A percentile compares a stretch with the other conserved stretches of the same genome.
These are phyloP conservation scores for Boechera stricta DNA, from an alignment of 345 rosid genomes.

Conservation along the genomic window DNA sequence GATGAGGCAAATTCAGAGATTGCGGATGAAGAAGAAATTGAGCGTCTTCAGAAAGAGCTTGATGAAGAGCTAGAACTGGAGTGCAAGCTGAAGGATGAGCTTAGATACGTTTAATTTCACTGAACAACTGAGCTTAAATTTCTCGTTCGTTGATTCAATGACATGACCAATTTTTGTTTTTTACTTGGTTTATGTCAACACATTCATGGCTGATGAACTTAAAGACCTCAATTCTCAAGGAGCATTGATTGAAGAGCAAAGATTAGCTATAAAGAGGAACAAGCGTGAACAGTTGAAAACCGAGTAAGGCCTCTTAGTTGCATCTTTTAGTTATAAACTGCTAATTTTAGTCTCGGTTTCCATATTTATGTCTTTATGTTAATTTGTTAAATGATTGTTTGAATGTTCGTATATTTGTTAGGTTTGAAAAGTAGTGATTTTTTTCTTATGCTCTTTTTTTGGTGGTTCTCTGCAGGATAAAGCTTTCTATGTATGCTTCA, in stretches of 20 bases:
- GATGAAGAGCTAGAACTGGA: conserved; percentile 60
- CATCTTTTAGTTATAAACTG: not conserved
- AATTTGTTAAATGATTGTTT: not conserved
- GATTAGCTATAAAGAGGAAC: conserved; percentile 49
- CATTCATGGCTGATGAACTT: conserved; percentile 51
- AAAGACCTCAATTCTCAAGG: conserved; percentile 52
- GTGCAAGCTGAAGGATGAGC: conserved; percentile 53
- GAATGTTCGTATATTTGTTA: not conserved
- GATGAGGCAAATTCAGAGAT: conserved; percentile 58
- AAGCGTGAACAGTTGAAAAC: conserved; percentile 54
- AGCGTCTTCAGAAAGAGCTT: conserved; percentile 58
- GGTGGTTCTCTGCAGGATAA: conserved; percentile 61
- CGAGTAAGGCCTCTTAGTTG: conserved; percentile 51
- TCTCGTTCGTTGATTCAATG: conserved; percentile 10
- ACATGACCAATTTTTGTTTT: not conserved
- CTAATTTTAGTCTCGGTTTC: not conserved
- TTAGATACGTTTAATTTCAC: conserved; percentile 58
- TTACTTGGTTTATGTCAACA: conserved; percentile 40
- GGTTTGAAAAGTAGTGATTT: not conserved
- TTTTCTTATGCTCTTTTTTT: not conserved
- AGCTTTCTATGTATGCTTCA: conserved; percentile 80
- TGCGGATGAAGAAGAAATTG: conserved; percentile 55
- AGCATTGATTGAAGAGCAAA: conserved; percentile 55
- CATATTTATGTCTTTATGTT: not conserved
- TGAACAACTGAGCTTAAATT: not conserved